These are phyloP conservation scores for Aquanectria penicillioides DNA, from an alignment of 2,329 filamentous ascomycete genomes.

Conservation along the genomic window DNA sequence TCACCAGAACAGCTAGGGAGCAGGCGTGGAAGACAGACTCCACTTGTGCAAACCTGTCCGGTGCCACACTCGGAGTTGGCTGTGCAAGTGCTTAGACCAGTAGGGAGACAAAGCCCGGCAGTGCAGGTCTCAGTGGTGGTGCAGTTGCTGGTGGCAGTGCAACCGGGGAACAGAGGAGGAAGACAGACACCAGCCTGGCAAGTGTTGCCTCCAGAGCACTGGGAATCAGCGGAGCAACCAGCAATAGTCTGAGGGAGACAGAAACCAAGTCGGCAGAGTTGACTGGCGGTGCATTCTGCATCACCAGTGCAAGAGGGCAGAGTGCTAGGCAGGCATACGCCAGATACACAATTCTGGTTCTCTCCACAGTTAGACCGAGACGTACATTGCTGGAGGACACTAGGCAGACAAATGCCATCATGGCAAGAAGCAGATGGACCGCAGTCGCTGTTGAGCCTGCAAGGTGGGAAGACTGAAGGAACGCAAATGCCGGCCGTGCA, in stretches of 20 bases:
- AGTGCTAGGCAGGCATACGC: slow-evolving; percentile 5
- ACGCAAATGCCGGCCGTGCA: slow-evolving; percentile 12
- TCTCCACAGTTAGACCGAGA: not conserved
- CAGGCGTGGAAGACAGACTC: slow-evolving; percentile 11
- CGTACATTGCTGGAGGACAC: slow-evolving; percentile 1
- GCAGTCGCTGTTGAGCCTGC: not conserved
- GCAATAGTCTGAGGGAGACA: slow-evolving; percentile 8
- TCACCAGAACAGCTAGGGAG: slow-evolving; percentile 2
- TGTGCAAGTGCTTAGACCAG: not conserved
- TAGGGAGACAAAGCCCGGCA: slow-evolving; percentile 9
- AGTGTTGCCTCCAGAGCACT: slow-evolving; percentile 5
- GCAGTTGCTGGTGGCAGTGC: slow-evolving; percentile 2
- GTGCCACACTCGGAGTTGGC: not conserved
- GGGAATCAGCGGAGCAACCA: not conserved
- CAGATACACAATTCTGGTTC: slow-evolving; percentile 5
- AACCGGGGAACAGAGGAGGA: slow-evolving; percentile 4
- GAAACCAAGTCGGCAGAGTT: slow-evolving; percentile 15
- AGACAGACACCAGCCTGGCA: slow-evolving; percentile 15
- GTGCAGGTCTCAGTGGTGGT: slow-evolving; percentile 3
- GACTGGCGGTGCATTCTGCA: slow-evolving; percentile 2
- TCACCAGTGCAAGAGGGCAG: slow-evolving; percentile 9
- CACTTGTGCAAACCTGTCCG: not conserved
- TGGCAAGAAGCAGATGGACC: not conserved
- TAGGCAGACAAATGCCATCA: slow-evolving; percentile 4
- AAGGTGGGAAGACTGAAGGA: not conserved